phyloP scores from a whole-genome alignment of 1,284 basidiomycete species.

The Golubevia sp. region DNA sequence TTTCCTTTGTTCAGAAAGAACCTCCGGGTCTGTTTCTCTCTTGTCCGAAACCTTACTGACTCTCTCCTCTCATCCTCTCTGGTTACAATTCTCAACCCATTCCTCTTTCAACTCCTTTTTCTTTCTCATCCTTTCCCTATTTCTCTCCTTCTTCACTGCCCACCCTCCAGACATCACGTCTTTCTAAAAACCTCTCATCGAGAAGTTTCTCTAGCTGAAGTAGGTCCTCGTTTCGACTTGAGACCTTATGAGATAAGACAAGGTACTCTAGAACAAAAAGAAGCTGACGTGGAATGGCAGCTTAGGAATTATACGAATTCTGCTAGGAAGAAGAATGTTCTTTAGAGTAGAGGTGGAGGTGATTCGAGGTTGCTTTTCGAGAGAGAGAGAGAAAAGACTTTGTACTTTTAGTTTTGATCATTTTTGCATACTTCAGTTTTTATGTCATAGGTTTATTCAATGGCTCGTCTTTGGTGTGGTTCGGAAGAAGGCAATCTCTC shows the following conservation, averaged over 20 bases:
- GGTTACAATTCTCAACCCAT: background rate
- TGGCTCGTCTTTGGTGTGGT: no score
- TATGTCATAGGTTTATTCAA: no score
- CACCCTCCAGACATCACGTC: constrained; percentile 57
- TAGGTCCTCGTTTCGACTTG: constrained; percentile 57
- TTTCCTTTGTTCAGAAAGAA: no score
- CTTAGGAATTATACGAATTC: constrained; percentile 56
- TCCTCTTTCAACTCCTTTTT: background rate
- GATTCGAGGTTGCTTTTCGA: no score
- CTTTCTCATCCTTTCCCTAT: background rate
- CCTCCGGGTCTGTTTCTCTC: no score
- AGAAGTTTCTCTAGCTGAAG: constrained; percentile 57
- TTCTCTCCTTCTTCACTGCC: no score
- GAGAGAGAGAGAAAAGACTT: no score
- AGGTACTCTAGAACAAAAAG: constrained; percentile 50
- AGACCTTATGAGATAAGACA: constrained; percentile 58
- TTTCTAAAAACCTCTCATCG: constrained; percentile 52
- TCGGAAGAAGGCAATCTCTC: no score
- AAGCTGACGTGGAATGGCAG: constrained; percentile 59
- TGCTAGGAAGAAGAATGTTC: constrained; percentile 44
- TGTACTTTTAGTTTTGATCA: no score
- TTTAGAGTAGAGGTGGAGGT: no score
- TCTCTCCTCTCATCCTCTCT: background rate
- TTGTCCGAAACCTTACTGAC: background rate
- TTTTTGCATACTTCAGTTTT: no score